Conservation (phyloP, 1,284 basidiomycete genomes). For the Exobasidium rhododendri region DNA sequence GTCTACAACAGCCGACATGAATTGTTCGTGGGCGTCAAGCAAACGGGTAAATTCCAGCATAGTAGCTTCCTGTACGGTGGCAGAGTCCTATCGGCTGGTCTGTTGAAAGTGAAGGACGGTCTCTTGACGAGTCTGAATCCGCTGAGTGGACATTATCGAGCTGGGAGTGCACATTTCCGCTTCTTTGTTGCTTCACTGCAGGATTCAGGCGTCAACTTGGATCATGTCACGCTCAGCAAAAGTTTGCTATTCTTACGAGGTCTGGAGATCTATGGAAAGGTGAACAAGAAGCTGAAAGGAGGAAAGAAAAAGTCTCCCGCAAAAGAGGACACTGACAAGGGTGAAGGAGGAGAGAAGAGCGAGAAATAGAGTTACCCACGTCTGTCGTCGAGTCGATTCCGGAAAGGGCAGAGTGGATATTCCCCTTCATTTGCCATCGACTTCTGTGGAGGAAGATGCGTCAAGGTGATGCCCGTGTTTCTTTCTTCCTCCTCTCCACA, state of each 20-base stretch:
- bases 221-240: slow-evolving; percentile 35
- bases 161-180: slow-evolving; percentile 38
- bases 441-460: too few relatives aligned
- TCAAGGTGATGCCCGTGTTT: too few relatives aligned
- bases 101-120: slow-evolving; percentile 38
- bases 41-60: slow-evolving; percentile 47
- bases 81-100: slow-evolving; percentile 37
- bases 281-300: slow-evolving; percentile 30
- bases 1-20: slow-evolving; percentile 43
- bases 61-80: slow-evolving; percentile 44
- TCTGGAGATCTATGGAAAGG: slow-evolving; percentile 41
- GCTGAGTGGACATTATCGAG: slow-evolving; percentile 41
- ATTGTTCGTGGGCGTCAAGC: slow-evolving; percentile 43
- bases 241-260: slow-evolving; percentile 32
- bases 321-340: slow-evolving; percentile 12
- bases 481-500: too few relatives aligned
- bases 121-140: slow-evolving; percentile 33
- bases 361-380: too few relatives aligned
- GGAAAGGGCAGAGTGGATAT: too few relatives aligned
- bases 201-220: slow-evolving; percentile 33
- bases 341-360: not conserved
- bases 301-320: slow-evolving; percentile 7
- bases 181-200: slow-evolving; percentile 43
- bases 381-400: too few relatives aligned
- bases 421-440: too few relatives aligned